phyloP scores from a whole-genome alignment of 352 stramenopile genomes.

The Phytophthora pluvialis region DNA sequence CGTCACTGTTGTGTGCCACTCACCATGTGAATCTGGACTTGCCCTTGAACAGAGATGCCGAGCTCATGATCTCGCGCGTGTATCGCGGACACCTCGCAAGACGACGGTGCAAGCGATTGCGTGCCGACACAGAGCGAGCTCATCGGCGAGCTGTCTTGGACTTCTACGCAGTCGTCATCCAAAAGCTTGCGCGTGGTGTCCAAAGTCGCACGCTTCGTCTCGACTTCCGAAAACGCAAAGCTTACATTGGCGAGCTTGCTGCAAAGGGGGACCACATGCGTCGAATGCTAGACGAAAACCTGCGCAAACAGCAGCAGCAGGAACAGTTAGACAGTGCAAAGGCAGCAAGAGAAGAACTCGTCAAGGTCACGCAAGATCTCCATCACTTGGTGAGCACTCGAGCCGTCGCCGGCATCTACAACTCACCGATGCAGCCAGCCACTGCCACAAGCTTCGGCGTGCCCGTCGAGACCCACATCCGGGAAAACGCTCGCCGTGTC shows the following conservation, averaged over 20 bases:
- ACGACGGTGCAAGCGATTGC: slow-evolving; percentile 33
- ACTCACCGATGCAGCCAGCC: slow-evolving; percentile 44
- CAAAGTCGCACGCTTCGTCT: slow-evolving; percentile 53
- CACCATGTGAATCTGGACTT: slow-evolving; percentile 8
- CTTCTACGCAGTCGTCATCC: slow-evolving; percentile 59
- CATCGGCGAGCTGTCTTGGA: slow-evolving; percentile 46
- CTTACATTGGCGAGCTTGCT: slow-evolving; percentile 58
- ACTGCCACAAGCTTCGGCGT: slow-evolving; percentile 60
- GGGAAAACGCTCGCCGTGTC: slow-evolving; percentile 52
- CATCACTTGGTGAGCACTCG: slow-evolving; percentile 71
- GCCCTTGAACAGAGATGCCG: slow-evolving; percentile 40
- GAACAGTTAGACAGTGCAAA: slow-evolving; percentile 43
- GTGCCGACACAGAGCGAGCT: slow-evolving; percentile 14
- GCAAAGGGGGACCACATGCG: slow-evolving; percentile 60
- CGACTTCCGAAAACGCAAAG: slow-evolving; percentile 69
- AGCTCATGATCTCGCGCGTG: slow-evolving; percentile 60
- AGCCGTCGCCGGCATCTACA: slow-evolving; percentile 64
- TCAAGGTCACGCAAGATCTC: slow-evolving; percentile 62
- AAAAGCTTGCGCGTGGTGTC: slow-evolving; percentile 59
- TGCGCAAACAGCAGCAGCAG: slow-evolving; percentile 52
- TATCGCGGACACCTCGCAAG: slow-evolving; percentile 66
- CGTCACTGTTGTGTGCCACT: neutral
- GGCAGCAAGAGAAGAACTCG: slow-evolving; percentile 50
- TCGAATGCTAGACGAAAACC: slow-evolving; percentile 44
- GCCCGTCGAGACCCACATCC: slow-evolving; percentile 68